Base-by-base conservation (phyloP, 2,329 filamentous ascomycete genomes). In the Colletotrichum cereale region DNA sequence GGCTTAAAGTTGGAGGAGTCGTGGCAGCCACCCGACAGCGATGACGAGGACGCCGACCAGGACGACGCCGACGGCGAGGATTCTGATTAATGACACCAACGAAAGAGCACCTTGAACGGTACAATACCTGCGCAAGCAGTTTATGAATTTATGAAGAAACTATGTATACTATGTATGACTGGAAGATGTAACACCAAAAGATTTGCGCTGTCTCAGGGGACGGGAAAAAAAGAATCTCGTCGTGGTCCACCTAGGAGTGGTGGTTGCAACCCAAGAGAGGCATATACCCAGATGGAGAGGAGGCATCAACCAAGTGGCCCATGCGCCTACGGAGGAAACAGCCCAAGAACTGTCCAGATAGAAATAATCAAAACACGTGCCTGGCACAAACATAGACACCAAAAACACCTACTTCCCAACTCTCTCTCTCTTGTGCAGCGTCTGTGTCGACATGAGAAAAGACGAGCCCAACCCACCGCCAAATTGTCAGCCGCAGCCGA, bases 1-100 rank as follows among this genome's bases (percentile, higher is more conserved):
- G 93, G 93, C 0, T 83, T 96, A 75, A 96, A 95, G 79, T 84
- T 96, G 4, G 93, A 96, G 80, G 93, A 95, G 79, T 93, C 92
- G 0, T 96, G 87, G 92, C 91, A 89, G 79, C 93, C 87, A 24
- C 91, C 91, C 12, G 88, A 89, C 56, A 86, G 88, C 6, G 89
- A 91, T 26, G 89, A 89, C 2, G 89, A 88, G 21, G 86, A 85
- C 0, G 79, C 80, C 0, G 84, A 84, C 5, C 78, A 83, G 1
- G 84, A 84, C 3, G 77, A 80, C 21, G 66, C 78, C 31, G 80
- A 84, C 21, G 78, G 78, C 40, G 76, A 79, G 73, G 79, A 80
- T n/a, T 55, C 52, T 12, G 73, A 73, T 12, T 70, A 72, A 52
- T 38, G 36, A 61, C 36, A 57, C n/a, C 10, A 57, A 62, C 21